Evolutionary conservation across 495 filamentous ascomycete species (phyloP).

Genomic region (Chaetomidium leptoderma): DNA sequence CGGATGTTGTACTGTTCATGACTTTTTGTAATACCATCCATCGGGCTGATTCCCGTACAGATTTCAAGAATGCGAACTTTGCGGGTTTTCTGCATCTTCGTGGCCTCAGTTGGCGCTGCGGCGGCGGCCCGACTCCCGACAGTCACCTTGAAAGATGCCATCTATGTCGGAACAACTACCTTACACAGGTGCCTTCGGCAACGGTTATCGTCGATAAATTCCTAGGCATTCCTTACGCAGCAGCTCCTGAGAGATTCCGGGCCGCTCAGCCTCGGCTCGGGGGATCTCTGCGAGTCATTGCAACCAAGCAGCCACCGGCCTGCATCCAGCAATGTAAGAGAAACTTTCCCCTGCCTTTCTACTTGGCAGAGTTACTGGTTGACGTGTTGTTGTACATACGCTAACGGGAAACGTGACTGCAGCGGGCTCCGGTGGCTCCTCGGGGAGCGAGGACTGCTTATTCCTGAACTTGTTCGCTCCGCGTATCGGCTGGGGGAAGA

Average conservation of each 20-base stretch:
- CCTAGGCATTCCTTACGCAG: neutral
- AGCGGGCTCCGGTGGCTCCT: neutral
- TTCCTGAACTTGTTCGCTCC: neutral
- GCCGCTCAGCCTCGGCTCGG: neutral
- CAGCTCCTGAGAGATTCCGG: neutral
- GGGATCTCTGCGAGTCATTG: neutral
- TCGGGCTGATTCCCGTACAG: too few relatives aligned
- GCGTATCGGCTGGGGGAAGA: neutral
- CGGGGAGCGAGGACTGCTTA: neutral
- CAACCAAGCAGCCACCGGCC: neutral
- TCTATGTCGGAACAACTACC: neutral
- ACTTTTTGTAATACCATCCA: too few relatives aligned
- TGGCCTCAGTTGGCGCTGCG: neutral
- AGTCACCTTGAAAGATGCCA: neutral
- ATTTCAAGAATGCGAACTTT: neutral
- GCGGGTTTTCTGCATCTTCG: neutral
- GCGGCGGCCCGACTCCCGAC: neutral
- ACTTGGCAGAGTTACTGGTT: neutral
- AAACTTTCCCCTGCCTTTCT: too few relatives aligned
- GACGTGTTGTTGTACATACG: too few relatives aligned
- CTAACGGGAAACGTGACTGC: neutral
- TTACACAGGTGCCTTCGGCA: neutral
- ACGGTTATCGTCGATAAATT: neutral
- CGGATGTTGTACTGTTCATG: too few relatives aligned
- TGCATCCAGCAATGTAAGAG: constrained; percentile 1